A percentile compares a stretch with the other conserved stretches of the same genome.
These are phyloP conservation scores for Waltergamsia citrina DNA, from an alignment of 2,329 filamentous ascomycete genomes.

Conservation along the genomic window DNA sequence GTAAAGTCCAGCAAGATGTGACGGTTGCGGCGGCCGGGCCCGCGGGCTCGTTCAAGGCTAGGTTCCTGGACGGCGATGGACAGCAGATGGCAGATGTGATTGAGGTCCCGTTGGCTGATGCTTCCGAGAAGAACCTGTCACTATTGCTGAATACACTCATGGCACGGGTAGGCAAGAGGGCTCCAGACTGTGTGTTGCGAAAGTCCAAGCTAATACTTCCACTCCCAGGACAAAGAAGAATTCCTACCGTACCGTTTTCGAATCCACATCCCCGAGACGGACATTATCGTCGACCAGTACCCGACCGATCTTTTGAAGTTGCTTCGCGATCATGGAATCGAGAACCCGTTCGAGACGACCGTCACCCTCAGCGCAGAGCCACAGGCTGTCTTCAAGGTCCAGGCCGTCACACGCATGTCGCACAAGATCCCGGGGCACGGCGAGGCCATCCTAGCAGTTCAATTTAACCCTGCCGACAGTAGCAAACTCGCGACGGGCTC, in stretches of 20 bases:
- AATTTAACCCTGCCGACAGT: slow-evolving; percentile 75
- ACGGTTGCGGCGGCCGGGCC: slow-evolving; percentile 56
- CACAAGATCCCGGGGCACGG: slow-evolving; percentile 86
- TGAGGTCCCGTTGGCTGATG: slow-evolving; percentile 72
- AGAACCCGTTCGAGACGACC: slow-evolving; percentile 47
- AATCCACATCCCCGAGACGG: slow-evolving; percentile 45
- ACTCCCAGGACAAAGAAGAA: slow-evolving; percentile 41
- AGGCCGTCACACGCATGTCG: slow-evolving; percentile 82
- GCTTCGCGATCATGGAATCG: slow-evolving; percentile 45
- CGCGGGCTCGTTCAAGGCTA: slow-evolving; percentile 70
- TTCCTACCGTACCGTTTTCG: slow-evolving; percentile 53
- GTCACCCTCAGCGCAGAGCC: slow-evolving; percentile 56
- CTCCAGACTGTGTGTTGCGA: not conserved
- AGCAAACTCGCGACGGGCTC: slow-evolving; percentile 77
- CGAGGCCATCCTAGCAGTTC: slow-evolving; percentile 76
- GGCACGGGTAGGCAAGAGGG: slow-evolving; percentile 47
- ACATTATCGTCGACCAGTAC: slow-evolving; percentile 45
- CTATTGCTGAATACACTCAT: slow-evolving; percentile 78
- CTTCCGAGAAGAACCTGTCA: slow-evolving; percentile 82
- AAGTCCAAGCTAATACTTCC: not conserved
- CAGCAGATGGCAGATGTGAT: slow-evolving; percentile 62
- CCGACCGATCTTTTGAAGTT: slow-evolving; percentile 44
- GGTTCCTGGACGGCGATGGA: slow-evolving; percentile 76
- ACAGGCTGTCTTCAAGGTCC: slow-evolving; percentile 89
- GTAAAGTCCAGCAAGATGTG: slow-evolving; percentile 68